Evolutionary conservation across 192 early-diverging fungal species (phyloP), one percentile per base, ranked within the genome.

Genomic region (Mortierella hygrophila): DNA sequence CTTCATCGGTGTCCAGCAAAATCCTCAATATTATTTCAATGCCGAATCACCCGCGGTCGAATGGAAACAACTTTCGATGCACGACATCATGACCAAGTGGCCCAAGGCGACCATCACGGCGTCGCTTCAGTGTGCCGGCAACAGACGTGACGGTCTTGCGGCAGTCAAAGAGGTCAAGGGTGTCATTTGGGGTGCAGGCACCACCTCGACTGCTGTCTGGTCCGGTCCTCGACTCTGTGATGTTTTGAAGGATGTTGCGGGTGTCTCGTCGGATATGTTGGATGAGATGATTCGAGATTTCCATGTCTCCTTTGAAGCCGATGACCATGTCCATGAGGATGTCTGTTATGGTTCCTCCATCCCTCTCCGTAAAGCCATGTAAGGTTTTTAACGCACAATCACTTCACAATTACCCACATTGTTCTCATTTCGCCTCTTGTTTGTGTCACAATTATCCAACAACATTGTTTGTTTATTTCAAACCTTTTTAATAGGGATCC

Each of bases 181-280:
- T 57, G 91, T 96, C 35, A 94, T 91, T 42, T 96, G 95, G 95
- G 89, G 89, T 16, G 89, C 91, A 26, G 95, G 95, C 29, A 95
- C 95, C 37, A 95, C 94, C 47, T 89, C 91, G 46, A 96, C 93
- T 68, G 94, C 96, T 29, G 89, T 90, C 18, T 98, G 95, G 94
- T 86, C 88, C 76, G 97, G 97, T 42, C 93, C 93, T 72, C 91
- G 90, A 11, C 88, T 98, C 38, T 90, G 92, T 32, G 96, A 96
- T 65, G 90, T 98, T 11, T 88, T 98, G 18, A 88, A 78, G 6
- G 77, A 78, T 29, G 73, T 89, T 26, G 91, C 91, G 16, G 94
- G 94, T 6, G 88, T 93, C 20, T 74, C 86, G 0, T 26, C 40
- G 6, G 75, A 93, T 47, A 76, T 91, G 13, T 72, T 89, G 75